phyloP scores from a whole-genome alignment of 306 rosid genomes.

The Vachellia collinsii region DNA sequence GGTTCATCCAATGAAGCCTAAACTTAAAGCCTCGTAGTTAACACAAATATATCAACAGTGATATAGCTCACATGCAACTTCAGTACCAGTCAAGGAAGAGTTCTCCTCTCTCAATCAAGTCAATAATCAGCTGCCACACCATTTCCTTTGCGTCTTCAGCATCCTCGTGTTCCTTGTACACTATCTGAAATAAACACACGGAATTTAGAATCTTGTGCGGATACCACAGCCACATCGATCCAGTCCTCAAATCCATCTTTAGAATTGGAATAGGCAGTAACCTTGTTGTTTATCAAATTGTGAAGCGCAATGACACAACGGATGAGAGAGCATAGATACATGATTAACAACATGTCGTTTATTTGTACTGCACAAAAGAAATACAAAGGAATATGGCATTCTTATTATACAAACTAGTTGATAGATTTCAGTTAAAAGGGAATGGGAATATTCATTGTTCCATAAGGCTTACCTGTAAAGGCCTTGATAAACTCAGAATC shows the following conservation, averaged over 20 bases:
- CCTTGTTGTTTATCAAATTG: constrained; percentile 75
- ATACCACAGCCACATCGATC: neutral
- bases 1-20: neutral
- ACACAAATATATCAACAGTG: constrained; percentile 23
- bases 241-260: neutral
- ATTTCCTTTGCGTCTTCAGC: constrained; percentile 61
- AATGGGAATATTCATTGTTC: neutral
- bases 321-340: constrained; percentile 65
- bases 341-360: constrained; percentile 71
- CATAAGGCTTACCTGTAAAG: constrained; percentile 48
- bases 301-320: constrained; percentile 73
- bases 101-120: neutral
- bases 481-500: constrained; percentile 60
- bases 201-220: neutral
- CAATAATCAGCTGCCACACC: constrained; percentile 31
- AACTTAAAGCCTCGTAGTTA: neutral
- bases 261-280: neutral
- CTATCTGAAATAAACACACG: constrained; percentile 44
- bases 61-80: constrained; percentile 27
- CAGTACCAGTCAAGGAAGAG: neutral
- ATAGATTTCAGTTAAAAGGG: neutral
- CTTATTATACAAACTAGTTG: neutral
- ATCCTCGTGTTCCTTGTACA: constrained; percentile 66
- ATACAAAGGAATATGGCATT: neutral
- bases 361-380: constrained; percentile 55